phyloP scores from a whole-genome alignment of 306 rosid genomes.

The Acacia crassicarpa region DNA sequence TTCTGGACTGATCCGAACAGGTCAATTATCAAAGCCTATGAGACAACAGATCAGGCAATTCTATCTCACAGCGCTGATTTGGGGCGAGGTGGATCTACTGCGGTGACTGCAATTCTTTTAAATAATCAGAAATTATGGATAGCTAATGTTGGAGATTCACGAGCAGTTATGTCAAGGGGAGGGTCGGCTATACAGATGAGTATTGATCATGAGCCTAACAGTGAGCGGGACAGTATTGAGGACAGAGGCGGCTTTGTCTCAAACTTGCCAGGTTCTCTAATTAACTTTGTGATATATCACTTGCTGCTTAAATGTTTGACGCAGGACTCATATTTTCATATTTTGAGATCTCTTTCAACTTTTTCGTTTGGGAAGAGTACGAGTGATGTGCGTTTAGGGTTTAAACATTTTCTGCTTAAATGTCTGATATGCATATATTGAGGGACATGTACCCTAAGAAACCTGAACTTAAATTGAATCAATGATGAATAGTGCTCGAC shows the following conservation, averaged over 20 bases:
- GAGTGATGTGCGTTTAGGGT: background rate
- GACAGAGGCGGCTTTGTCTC: slow-evolving; percentile 88
- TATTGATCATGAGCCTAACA: slow-evolving; percentile 81
- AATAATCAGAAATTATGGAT: slow-evolving; percentile 65
- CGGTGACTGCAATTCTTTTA: slow-evolving; percentile 74
- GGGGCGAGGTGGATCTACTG: slow-evolving; percentile 85
- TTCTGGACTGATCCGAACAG: slow-evolving; percentile 63
- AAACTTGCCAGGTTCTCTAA: slow-evolving; percentile 82
- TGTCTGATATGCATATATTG: background rate
- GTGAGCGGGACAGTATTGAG: slow-evolving; percentile 80
- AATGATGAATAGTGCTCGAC: background rate
- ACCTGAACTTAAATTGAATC: slow-evolving; percentile 1
- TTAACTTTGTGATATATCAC: slow-evolving; percentile 27
- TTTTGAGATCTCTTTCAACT: background rate
- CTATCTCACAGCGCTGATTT: slow-evolving; percentile 73
- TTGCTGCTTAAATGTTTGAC: slow-evolving; percentile 21
- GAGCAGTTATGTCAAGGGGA: slow-evolving; percentile 65
- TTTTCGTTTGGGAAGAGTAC: background rate
- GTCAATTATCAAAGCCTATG: slow-evolving; percentile 61
- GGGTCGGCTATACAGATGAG: slow-evolving; percentile 72
- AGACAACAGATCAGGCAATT: slow-evolving; percentile 67
- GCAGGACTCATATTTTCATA: slow-evolving; percentile 12
- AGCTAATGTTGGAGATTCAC: slow-evolving; percentile 82
- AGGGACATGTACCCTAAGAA: background rate
- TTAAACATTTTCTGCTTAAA: background rate